phyloP scores from a whole-genome alignment of 2,329 filamentous ascomycete species.

The Xylaria multiplex region DNA sequence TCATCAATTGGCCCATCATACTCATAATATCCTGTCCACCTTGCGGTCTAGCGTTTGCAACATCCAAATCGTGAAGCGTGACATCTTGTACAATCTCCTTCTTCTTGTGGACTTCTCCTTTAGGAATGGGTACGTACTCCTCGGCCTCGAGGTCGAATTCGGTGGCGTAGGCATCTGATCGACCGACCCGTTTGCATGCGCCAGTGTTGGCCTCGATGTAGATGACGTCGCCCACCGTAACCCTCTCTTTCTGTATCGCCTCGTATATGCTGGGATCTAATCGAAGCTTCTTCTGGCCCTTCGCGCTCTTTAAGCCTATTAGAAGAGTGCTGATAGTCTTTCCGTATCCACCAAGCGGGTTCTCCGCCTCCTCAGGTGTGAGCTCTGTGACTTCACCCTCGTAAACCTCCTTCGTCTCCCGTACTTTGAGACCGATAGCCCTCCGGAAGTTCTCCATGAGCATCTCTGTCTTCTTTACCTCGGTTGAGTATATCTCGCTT shows the following conservation, averaged over 20 bases:
- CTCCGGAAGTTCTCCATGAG: slow-evolving; percentile 99
- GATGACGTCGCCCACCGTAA: slow-evolving; percentile 95
- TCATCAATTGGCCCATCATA: slow-evolving; percentile 99
- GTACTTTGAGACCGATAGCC: slow-evolving; percentile 94
- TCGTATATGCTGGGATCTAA: slow-evolving; percentile 99
- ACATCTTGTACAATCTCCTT: slow-evolving; percentile 99
- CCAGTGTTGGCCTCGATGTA: slow-evolving; percentile 99
- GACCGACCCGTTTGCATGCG: slow-evolving; percentile 94
- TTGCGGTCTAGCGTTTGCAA: slow-evolving; percentile 93
- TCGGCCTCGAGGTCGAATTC: slow-evolving; percentile 99
- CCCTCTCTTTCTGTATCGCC: slow-evolving; percentile 97
- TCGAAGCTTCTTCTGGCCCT: slow-evolving; percentile 96
- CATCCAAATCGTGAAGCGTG: slow-evolving; percentile 93
- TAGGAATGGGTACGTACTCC: slow-evolving; percentile 98
- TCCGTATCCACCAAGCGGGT: slow-evolving; percentile 94
- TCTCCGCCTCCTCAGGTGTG: slow-evolving; percentile 97
- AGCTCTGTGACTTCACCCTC: slow-evolving; percentile 98
- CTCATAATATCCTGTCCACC: slow-evolving; percentile 99
- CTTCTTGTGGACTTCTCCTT: slow-evolving; percentile 99
- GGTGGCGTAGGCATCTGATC: slow-evolving; percentile 96
- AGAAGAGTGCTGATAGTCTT: slow-evolving; percentile 96
- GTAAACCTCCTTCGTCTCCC: slow-evolving; percentile 99
- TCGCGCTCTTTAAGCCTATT: slow-evolving; percentile 93
- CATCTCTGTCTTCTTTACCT: slow-evolving; percentile 99
- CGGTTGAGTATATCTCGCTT: slow-evolving; percentile 96